phyloP scores from a whole-genome alignment of 108 stramenopile species.

The Fistulifera solaris region DNA sequence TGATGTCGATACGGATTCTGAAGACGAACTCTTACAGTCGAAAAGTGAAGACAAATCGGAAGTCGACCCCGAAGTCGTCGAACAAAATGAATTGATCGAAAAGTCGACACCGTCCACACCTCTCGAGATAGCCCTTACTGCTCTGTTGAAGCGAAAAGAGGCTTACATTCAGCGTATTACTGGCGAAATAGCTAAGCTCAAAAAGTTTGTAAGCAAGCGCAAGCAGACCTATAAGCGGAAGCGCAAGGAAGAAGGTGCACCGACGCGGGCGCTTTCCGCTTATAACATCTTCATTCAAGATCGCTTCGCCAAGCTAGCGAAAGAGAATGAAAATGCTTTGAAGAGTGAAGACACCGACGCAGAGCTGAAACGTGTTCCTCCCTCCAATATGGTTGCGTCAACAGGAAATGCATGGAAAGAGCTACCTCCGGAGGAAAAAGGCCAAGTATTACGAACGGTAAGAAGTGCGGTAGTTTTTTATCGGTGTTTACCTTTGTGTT shows the following conservation, averaged over 20 bases:
- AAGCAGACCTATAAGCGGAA: constrained; percentile 83
- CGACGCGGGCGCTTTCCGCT: constrained; percentile 58
- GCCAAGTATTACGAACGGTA: not conserved
- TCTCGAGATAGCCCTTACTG: constrained; percentile 41
- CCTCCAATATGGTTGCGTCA: constrained; percentile 53
- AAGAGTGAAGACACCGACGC: constrained; percentile 47
- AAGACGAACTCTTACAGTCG: not conserved
- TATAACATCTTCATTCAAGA: constrained; percentile 81
- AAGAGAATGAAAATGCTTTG: constrained; percentile 67
- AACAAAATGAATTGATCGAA: constrained; percentile 26
- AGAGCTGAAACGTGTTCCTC: constrained; percentile 59
- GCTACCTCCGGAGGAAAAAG: constrained; percentile 44
- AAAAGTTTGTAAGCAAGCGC: constrained; percentile 57
- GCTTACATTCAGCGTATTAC: constrained; percentile 36
- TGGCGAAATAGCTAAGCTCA: constrained; percentile 51
- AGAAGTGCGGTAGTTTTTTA: not conserved
- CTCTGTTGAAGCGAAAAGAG: constrained; percentile 30
- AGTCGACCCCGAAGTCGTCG: constrained; percentile 1
- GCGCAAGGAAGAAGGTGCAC: constrained; percentile 66
- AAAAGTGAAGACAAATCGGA: constrained; percentile 5
- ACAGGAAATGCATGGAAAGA: constrained; percentile 68
- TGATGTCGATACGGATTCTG: too few relatives aligned
- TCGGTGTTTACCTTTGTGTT: not conserved
- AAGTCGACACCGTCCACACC: constrained; percentile 23
- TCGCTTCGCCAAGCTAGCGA: constrained; percentile 58